phyloP scores from a whole-genome alignment of 2,329 filamentous ascomycete genomes.

The Paecilomyces niveus region DNA sequence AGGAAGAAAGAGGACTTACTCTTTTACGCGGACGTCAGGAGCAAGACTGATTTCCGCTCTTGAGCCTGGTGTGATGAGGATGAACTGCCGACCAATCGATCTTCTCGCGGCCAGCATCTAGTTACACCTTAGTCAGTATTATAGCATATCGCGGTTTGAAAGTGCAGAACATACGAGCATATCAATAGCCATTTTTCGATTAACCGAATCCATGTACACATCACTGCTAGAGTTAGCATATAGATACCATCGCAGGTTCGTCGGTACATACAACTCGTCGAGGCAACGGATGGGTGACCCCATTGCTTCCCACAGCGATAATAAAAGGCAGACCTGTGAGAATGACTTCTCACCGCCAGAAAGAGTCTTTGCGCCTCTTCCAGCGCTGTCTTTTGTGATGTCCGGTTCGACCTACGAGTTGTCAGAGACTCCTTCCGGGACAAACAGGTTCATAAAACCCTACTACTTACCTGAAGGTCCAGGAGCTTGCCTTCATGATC shows the following conservation, averaged over 20 bases:
- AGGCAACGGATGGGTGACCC: slow-evolving; percentile 89
- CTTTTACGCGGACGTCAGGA: slow-evolving; percentile 39
- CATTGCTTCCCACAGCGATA: slow-evolving; percentile 97
- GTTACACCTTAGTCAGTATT: slow-evolving; percentile 9
- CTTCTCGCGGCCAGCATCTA: slow-evolving; percentile 77
- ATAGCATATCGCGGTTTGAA: neutral
- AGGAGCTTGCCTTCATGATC: slow-evolving; percentile 70
- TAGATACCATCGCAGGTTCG: neutral
- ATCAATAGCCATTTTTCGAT: slow-evolving; percentile 83
- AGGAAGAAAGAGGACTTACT: slow-evolving; percentile 22
- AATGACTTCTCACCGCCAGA: slow-evolving; percentile 98
- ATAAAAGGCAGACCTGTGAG: slow-evolving; percentile 85
- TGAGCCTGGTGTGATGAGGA: slow-evolving; percentile 90
- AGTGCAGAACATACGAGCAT: slow-evolving; percentile 64
- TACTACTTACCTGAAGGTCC: slow-evolving; percentile 58
- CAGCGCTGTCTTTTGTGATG: slow-evolving; percentile 61
- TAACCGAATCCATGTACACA: slow-evolving; percentile 98
- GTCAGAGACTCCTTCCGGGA: slow-evolving; percentile 3
- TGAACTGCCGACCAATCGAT: slow-evolving; percentile 86
- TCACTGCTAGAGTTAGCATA: slow-evolving; percentile 46
- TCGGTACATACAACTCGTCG: slow-evolving; percentile 67
- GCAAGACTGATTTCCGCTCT: slow-evolving; percentile 49
- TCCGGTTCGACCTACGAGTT: slow-evolving; percentile 53
- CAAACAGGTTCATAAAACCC: neutral
- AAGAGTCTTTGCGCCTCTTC: slow-evolving; percentile 81